These are phyloP conservation scores for Allantophomopsis lycopodina DNA, from an alignment of 2,329 filamentous ascomycete species.

Conservation along the genomic window DNA sequence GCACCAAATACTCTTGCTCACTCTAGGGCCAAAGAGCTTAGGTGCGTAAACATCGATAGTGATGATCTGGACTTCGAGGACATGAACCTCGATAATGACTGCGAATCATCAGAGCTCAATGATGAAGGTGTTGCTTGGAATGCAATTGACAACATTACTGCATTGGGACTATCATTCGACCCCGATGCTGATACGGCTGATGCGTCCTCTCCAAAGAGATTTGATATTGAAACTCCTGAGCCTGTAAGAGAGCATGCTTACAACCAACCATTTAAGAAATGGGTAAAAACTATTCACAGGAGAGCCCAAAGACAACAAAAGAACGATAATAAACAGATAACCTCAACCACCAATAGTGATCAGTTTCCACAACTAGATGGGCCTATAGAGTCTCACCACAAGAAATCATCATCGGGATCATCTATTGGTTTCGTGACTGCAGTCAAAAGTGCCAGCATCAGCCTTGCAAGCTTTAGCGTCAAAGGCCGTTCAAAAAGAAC, in stretches of 20 bases:
- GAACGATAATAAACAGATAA: conserved; percentile 13
- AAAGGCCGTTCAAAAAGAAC: conserved; percentile 43
- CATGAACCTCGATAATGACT: conserved; percentile 15
- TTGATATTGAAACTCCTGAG: conserved; percentile 13
- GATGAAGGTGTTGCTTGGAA: conserved; percentile 21
- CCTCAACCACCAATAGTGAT: no score
- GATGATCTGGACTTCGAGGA: conserved; percentile 18
- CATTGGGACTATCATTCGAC: conserved; percentile 23
- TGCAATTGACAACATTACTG: conserved; percentile 26
- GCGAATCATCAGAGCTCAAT: conserved; percentile 9
- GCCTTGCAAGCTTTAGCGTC: conserved; percentile 59
- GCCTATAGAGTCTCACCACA: conserved; percentile 22
- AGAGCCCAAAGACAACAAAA: conserved; percentile 32
- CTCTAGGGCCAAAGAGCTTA: conserved; percentile 10
- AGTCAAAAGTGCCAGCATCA: conserved; percentile 70
- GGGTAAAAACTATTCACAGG: conserved; percentile 57
- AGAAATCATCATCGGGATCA: conserved; percentile 54
- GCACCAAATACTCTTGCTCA: no score
- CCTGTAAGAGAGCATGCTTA: neutral
- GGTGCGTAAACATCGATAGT: conserved; percentile 8
- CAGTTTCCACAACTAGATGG: neutral
- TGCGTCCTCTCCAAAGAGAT: conserved; percentile 6
- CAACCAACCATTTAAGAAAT: conserved; percentile 48
- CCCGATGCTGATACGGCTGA: conserved; percentile 15
- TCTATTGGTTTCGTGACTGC: conserved; percentile 72